phyloP scores from a whole-genome alignment of 2,329 filamentous ascomycete species.

The Esteya vermicola region DNA sequence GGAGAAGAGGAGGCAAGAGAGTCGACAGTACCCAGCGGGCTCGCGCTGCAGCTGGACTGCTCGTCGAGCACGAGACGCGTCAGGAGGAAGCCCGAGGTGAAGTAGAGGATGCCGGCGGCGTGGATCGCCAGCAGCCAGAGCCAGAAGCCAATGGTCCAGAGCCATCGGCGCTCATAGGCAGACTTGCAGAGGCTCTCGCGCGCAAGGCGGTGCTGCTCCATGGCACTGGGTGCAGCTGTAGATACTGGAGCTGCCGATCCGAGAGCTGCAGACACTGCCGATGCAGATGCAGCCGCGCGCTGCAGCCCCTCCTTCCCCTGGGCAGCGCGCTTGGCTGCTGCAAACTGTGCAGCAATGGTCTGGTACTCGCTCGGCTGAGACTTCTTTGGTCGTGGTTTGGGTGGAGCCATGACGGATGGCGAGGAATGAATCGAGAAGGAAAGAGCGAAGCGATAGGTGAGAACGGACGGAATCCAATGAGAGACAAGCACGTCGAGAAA shows the following conservation, averaged over 20 bases:
- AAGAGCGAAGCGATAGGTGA: background rate
- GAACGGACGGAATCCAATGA: too few relatives aligned
- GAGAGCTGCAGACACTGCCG: too few relatives aligned
- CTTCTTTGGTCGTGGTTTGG: conserved; percentile 12
- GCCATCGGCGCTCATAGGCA: conserved; percentile 37
- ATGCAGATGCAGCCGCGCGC: too few relatives aligned
- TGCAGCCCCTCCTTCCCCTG: conserved; percentile 26
- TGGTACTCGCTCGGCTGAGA: conserved; percentile 27
- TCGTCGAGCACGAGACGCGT: conserved; percentile 70
- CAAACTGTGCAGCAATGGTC: conserved; percentile 37
- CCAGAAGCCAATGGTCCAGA: conserved; percentile 54
- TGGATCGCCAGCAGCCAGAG: conserved; percentile 60
- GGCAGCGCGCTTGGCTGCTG: conserved; percentile 34
- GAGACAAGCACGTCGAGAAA: background rate
- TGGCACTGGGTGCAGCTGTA: conserved; percentile 20
- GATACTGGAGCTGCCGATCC: too few relatives aligned
- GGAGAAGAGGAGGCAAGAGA: too few relatives aligned
- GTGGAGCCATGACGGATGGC: conserved; percentile 6
- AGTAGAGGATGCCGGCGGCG: conserved; percentile 70
- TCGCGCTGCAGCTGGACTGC: conserved; percentile 53
- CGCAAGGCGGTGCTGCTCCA: conserved; percentile 29
- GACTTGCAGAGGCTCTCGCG: conserved; percentile 33
- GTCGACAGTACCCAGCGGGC: conserved; percentile 45
- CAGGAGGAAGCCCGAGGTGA: conserved; percentile 87
- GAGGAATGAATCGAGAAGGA: background rate